Conservation (phyloP, 306 rosid genomes). For the Sicyos baderoa region DNA sequence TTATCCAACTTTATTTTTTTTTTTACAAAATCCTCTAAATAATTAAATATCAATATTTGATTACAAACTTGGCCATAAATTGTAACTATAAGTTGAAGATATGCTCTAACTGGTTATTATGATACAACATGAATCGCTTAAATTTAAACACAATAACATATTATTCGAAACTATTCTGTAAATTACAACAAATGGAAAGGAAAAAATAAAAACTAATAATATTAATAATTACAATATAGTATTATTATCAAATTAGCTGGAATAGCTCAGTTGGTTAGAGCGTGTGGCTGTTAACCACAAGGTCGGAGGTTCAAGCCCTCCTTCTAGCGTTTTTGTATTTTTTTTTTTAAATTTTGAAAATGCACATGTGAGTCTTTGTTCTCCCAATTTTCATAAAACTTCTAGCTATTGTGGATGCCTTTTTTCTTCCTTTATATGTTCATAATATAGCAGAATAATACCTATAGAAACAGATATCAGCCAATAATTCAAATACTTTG, state of each 20-base stretch:
- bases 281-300: slow-evolving; percentile 11
- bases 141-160: background rate
- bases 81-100: too few relatives aligned
- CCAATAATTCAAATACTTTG: too few relatives aligned
- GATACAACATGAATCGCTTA: background rate
- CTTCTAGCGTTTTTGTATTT: background rate
- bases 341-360: background rate
- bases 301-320: slow-evolving; percentile 18
- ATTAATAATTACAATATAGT: too few relatives aligned
- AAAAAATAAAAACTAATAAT: background rate
- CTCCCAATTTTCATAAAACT: background rate
- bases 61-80: too few relatives aligned
- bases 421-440: background rate
- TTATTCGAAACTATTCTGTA: background rate
- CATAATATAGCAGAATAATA: background rate
- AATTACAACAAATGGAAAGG: background rate
- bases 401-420: background rate
- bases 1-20: too few relatives aligned
- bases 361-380: too few relatives aligned
- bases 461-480: too few relatives aligned
- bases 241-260: background rate
- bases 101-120: too few relatives aligned
- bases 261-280: slow-evolving; percentile 17
- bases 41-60: background rate
- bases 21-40: background rate